These are phyloP conservation scores for Chaetoscypha palmicola DNA, from an alignment of 2,329 filamentous ascomycete genomes.

Conservation along the genomic window DNA sequence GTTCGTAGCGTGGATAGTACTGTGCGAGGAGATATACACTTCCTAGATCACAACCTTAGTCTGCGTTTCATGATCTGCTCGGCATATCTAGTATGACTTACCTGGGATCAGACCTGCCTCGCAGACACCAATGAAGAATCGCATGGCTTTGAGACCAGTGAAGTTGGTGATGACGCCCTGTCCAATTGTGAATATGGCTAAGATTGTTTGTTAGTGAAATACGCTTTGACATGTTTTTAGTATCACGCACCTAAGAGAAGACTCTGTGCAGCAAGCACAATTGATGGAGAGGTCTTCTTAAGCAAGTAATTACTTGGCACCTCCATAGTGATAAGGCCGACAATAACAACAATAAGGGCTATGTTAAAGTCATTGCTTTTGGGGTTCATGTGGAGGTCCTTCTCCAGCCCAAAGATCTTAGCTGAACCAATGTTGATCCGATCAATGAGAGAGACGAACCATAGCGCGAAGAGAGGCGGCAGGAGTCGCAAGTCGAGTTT, in stretches of 20 bases:
- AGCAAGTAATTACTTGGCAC: constrained; percentile 6
- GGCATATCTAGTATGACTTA: no score
- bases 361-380: constrained; percentile 8
- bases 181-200: constrained; percentile 6
- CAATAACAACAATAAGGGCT: constrained; percentile 2
- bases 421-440: constrained; percentile 8
- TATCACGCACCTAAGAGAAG: constrained; percentile 6
- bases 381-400: constrained; percentile 6
- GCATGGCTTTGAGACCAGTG: constrained; percentile 5
- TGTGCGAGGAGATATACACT: constrained; percentile 41
- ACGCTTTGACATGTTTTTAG: background rate
- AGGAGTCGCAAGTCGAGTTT: constrained; percentile 8
- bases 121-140: constrained; percentile 38
- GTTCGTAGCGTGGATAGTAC: constrained; percentile 43
- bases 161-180: constrained; percentile 5
- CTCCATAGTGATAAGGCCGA: constrained; percentile 6
- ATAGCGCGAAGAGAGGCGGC: constrained; percentile 5
- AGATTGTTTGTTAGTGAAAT: background rate
- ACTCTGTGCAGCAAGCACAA: constrained; percentile 5
- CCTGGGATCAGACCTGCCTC: constrained; percentile 43
- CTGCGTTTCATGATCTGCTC: no score
- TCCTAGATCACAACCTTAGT: no score
- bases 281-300: constrained; percentile 8
- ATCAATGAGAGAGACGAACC: constrained; percentile 7
- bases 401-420: constrained; percentile 6